Evolutionary conservation across 1,284 basidiomycete species (phyloP).

Genomic region (Rhodofomes roseus): DNA sequence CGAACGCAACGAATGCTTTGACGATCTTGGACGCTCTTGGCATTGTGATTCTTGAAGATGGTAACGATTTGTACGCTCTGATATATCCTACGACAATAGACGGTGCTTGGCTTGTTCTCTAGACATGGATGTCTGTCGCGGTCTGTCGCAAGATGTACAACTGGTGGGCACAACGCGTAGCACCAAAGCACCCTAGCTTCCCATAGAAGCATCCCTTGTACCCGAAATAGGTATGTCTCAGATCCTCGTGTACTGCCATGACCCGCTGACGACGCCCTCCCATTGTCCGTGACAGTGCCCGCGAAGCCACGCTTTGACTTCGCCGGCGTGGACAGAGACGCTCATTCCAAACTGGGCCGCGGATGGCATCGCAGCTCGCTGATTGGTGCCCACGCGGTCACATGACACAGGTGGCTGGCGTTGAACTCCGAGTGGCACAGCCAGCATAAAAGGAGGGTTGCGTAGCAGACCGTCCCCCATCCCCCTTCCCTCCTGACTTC

Average conservation of each 20-base stretch:
- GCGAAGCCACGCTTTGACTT: too few species aligned
- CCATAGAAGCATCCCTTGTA: too few species aligned
- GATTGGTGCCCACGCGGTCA: not conserved
- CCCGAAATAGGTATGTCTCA: not conserved
- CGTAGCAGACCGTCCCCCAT: not conserved
- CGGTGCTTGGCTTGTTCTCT: not conserved
- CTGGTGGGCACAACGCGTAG: too few species aligned
- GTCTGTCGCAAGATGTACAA: too few species aligned
- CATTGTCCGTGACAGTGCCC: not conserved
- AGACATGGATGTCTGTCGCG: too few species aligned
- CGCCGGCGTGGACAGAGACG: not conserved
- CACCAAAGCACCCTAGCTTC: too few species aligned
- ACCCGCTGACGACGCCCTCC: not conserved
- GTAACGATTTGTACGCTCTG: not conserved
- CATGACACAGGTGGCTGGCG: not conserved
- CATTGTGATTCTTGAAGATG: not conserved
- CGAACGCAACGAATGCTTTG: not conserved
- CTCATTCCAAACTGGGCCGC: not conserved
- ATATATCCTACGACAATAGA: not conserved
- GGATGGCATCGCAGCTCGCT: too few species aligned
- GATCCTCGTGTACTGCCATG: not conserved
- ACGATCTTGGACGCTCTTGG: not conserved
- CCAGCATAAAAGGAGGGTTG: not conserved
- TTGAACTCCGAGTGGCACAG: not conserved
- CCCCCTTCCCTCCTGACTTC: not conserved